Evolutionary conservation across 2,329 filamentous ascomycete species (phyloP).

Genomic region (Penicillium concentricum): DNA sequence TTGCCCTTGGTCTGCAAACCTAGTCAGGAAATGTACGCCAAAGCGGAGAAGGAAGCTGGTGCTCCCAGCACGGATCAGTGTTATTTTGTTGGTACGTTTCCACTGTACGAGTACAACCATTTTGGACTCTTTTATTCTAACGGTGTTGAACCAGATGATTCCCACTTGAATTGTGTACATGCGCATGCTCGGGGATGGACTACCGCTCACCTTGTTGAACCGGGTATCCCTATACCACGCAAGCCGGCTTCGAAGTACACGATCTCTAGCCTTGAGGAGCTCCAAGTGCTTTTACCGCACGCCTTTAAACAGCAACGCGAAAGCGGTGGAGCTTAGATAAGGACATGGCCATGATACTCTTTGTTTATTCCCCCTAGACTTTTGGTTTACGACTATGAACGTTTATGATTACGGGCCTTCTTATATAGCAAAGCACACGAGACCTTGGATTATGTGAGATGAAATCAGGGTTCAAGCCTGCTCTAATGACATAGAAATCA

Average conservation of each 20-base stretch:
- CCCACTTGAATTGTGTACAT: slow-evolving; percentile 73
- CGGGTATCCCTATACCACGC: slow-evolving; percentile 62
- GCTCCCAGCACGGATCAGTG: slow-evolving; percentile 68
- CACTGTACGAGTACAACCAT: not conserved
- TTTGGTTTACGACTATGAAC: slow-evolving; percentile 4
- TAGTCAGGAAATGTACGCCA: slow-evolving; percentile 74
- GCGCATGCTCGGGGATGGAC: slow-evolving; percentile 83
- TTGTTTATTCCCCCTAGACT: slow-evolving; percentile 6
- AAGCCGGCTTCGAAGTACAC: slow-evolving; percentile 69
- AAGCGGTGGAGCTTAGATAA: slow-evolving; percentile 7
- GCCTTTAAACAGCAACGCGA: slow-evolving; percentile 66
- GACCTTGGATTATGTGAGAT: not conserved
- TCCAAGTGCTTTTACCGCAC: slow-evolving; percentile 75
- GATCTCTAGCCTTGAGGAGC: slow-evolving; percentile 71
- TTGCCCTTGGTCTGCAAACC: slow-evolving; percentile 84
- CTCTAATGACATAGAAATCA: not conserved
- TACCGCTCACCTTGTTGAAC: slow-evolving; percentile 80
- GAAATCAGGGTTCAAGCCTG: not conserved
- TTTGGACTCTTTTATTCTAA: slow-evolving; percentile 14
- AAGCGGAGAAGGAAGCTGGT: slow-evolving; percentile 83
- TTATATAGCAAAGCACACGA: not conserved
- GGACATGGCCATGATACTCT: not conserved
- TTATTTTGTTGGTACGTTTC: slow-evolving; percentile 81
- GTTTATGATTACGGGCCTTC: slow-evolving; percentile 1
- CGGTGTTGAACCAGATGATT: slow-evolving; percentile 64